Percentiles rank a stretch among this genome's conserved stretches.
Evolutionary conservation across 257 asterid genomes (phyloP).

Genomic region (Nicotiana otophora): DNA sequence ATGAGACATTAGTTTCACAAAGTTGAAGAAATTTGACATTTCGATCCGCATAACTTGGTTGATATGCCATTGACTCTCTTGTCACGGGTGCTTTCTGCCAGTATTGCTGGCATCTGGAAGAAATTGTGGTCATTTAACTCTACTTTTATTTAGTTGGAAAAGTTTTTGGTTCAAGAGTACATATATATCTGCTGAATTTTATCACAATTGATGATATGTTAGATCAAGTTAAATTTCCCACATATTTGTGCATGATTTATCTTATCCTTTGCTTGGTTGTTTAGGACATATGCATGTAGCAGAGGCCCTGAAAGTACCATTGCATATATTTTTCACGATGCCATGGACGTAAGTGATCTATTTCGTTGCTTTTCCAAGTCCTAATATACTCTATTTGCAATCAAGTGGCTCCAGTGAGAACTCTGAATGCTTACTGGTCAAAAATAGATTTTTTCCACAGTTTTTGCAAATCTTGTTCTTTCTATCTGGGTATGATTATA

Average conservation of each 20-base stretch:
- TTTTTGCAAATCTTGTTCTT: background rate
- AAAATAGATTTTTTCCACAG: background rate
- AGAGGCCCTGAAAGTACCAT: slow-evolving; percentile 74
- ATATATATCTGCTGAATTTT: background rate
- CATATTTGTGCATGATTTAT: background rate
- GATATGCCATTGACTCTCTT: background rate
- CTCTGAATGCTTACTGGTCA: background rate
- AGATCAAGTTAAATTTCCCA: background rate
- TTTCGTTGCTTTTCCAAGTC: background rate
- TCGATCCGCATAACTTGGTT: background rate
- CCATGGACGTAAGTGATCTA: slow-evolving; percentile 86
- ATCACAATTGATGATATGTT: background rate
- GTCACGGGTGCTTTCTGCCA: background rate
- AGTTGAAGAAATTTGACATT: background rate
- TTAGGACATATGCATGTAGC: slow-evolving; percentile 91
- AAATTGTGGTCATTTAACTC: background rate
- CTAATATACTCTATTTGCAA: background rate
- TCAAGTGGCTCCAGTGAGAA: background rate
- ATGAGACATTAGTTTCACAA: background rate
- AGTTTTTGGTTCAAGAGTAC: background rate
- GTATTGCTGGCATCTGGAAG: slow-evolving; percentile 3
- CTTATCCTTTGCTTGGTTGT: slow-evolving; percentile 7
- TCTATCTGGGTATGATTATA: background rate
- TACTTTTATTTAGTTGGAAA: background rate
- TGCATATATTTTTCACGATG: slow-evolving; percentile 90